Conservation (phyloP, 805 yeast genomes). For the Ogataea siamensis region DNA sequence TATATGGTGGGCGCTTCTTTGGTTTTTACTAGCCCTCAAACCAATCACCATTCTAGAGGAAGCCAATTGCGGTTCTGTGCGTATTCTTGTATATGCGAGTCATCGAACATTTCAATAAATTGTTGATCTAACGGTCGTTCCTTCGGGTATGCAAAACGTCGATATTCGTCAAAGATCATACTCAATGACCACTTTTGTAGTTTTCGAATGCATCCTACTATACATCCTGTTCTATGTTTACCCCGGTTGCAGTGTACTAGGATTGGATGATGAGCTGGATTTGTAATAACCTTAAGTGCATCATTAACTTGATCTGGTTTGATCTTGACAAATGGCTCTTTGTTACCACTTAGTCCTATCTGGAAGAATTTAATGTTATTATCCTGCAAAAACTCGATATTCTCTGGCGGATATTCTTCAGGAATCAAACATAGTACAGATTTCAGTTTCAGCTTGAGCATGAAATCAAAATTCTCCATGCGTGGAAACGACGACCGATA, state of each 20-base stretch:
- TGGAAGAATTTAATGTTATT: slow-evolving; percentile 73
- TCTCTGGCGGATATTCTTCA: slow-evolving; percentile 85
- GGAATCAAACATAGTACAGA: slow-evolving; percentile 83
- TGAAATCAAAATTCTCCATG: slow-evolving; percentile 72
- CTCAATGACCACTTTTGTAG: slow-evolving; percentile 91
- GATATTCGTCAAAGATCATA: slow-evolving; percentile 92
- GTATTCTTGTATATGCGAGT: slow-evolving; percentile 51
- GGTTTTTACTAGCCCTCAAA: slow-evolving; percentile 30
- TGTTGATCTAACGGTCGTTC: slow-evolving; percentile 95
- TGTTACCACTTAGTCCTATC: slow-evolving; percentile 92
- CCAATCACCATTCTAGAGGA: slow-evolving; percentile 63
- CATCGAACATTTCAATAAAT: slow-evolving; percentile 86
- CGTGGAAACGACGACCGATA: slow-evolving; percentile 91
- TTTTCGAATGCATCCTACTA: slow-evolving; percentile 88
- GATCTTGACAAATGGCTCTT: slow-evolving; percentile 86
- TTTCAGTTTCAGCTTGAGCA: slow-evolving; percentile 60
- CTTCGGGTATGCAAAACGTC: slow-evolving; percentile 93
- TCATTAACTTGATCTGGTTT: slow-evolving; percentile 64
- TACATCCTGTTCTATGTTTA: slow-evolving; percentile 94
- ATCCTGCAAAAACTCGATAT: slow-evolving; percentile 56
- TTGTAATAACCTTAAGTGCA: slow-evolving; percentile 75
- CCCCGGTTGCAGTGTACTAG: slow-evolving; percentile 95
- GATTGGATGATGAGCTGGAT: slow-evolving; percentile 89
- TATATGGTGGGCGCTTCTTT: slow-evolving; percentile 72
- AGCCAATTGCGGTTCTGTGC: slow-evolving; percentile 57